Conservation (phyloP, 352 stramenopile species). For the Globisporangium orthogonon region DNA sequence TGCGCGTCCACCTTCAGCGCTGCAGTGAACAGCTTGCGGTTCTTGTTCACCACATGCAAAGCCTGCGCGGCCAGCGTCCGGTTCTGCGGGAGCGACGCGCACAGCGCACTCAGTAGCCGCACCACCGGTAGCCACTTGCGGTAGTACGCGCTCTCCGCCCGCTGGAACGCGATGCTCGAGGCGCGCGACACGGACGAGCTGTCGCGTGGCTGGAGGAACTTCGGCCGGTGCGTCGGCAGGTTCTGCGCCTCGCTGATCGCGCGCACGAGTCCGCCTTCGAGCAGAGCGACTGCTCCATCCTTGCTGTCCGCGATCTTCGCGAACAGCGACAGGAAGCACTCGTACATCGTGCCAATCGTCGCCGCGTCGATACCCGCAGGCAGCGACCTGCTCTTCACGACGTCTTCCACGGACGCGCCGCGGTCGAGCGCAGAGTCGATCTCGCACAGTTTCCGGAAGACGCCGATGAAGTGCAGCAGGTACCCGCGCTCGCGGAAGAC, state of each 20-base stretch:
- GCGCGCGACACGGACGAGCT: constrained; percentile 19
- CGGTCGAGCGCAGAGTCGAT: constrained; percentile 59
- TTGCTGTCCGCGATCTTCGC: constrained; percentile 46
- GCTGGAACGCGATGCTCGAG: constrained; percentile 47
- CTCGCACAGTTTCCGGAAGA: constrained; percentile 70
- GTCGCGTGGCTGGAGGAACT: constrained; percentile 41
- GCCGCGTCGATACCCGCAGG: constrained; percentile 43
- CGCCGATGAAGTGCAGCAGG: constrained; percentile 72
- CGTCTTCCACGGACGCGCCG: constrained; percentile 23
- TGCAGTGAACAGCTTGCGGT: constrained; percentile 66
- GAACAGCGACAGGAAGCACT: constrained; percentile 81
- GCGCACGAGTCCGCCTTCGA: constrained; percentile 68
- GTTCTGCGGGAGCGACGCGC: constrained; percentile 63
- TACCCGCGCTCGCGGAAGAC: constrained; percentile 69
- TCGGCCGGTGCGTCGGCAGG: constrained; percentile 61
- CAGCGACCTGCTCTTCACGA: constrained; percentile 37
- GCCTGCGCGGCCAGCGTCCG: constrained; percentile 49
- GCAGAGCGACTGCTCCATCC: constrained; percentile 55
- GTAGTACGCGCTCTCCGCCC: constrained; percentile 55
- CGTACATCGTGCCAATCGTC: constrained; percentile 76
- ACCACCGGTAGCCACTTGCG: constrained; percentile 75
- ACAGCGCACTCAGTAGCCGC: constrained; percentile 52
- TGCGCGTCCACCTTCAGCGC: constrained; percentile 50
- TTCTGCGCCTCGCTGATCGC: constrained; percentile 54
- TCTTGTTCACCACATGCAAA: constrained; percentile 49